A percentile compares a stretch with the other conserved stretches of the same genome.
These are phyloP conservation scores for Cryptosporidium parvum DNA, from an alignment of 169 alveolate species.

Conservation along the genomic window DNA sequence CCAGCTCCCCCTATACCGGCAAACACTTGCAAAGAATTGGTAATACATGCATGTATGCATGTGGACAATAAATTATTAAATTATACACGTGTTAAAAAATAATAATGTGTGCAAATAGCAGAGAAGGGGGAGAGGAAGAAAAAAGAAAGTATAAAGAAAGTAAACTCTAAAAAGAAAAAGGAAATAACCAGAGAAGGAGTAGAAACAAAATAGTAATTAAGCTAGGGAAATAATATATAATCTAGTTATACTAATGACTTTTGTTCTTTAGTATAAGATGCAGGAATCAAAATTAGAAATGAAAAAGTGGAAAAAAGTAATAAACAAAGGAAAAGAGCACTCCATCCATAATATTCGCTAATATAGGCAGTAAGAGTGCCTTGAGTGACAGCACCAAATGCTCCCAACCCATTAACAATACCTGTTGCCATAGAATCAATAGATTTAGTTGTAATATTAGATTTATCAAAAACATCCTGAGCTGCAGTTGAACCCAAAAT, in stretches of 20 bases:
- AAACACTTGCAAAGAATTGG: background rate
- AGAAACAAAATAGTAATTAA: too few relatives aligned
- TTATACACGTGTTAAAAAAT: background rate
- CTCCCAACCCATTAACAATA: constrained; percentile 79
- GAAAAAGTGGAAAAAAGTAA: constrained; percentile 43
- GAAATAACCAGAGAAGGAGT: too few relatives aligned
- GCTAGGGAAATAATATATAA: background rate
- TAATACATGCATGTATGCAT: constrained; percentile 29
- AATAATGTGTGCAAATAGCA: background rate
- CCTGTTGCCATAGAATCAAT: constrained; percentile 78
- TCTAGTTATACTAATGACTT: background rate
- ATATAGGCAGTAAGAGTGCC: constrained; percentile 80
- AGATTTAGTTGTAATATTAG: constrained; percentile 51
- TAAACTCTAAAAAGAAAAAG: too few relatives aligned
- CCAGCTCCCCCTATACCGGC: constrained; percentile 2
- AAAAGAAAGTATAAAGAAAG: background rate
- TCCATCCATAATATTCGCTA: constrained; percentile 80
- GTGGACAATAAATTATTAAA: constrained; percentile 16
- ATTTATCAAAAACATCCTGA: constrained; percentile 71
- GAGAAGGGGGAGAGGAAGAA: background rate
- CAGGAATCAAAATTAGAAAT: constrained; percentile 76
- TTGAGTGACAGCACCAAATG: constrained; percentile 80
- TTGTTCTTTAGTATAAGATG: constrained; percentile 19
- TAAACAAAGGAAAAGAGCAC: constrained; percentile 76
- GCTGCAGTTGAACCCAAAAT: constrained; percentile 80